Evolutionary conservation across 140 eudicot genomes (phyloP), one percentile per base, ranked within the genome.

Genomic region (Bidens hawaiensis): DNA sequence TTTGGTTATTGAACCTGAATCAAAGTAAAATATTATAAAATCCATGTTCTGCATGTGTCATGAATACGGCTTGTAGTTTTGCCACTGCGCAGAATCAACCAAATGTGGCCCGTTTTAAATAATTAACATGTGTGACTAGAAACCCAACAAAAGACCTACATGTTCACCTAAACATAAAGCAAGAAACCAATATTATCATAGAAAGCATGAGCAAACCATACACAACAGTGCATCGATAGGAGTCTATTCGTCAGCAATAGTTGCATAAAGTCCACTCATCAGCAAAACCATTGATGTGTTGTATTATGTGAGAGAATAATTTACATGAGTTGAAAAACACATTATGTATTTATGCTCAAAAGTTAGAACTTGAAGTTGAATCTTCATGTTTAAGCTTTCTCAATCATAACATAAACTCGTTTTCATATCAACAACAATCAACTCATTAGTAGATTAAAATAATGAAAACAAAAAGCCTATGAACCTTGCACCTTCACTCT

Each of bases 31-130:
- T 8, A 51, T 13, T 22, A 2, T 34, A 14, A 22, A 15, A 7
- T 34, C 25, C 72, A 66, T 22, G 63, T 66, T 66, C n/a, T 46
- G 31, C 47, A 45, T 45, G 33, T 6, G 27, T 52, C 50, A 34
- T 50, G 16, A 4, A 25, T 36, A 53, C 40, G 43, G 31, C 42
- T 49, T 9, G 52, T 12, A 15, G 30, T 15, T 52, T 24, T 5
- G 6, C 15, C 19, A 67, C 52, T 14, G 6, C 9, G 41, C 8
- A 12, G 17, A 18, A 28, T 41, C 33, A 68, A 8, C 48, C 42
- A 55, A 18, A 42, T 43, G 58, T n/a, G 19, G 61, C 48, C 8
- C 19, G 0, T 49, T 22, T 15, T 13, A 50, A 14, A 12, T 47
- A 8, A 13, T 34, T n/a, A 34, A 24, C 25, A 34, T 18, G 49